Conservation (phyloP, 495 filamentous ascomycete species). For the Aspergillus campestris region DNA sequence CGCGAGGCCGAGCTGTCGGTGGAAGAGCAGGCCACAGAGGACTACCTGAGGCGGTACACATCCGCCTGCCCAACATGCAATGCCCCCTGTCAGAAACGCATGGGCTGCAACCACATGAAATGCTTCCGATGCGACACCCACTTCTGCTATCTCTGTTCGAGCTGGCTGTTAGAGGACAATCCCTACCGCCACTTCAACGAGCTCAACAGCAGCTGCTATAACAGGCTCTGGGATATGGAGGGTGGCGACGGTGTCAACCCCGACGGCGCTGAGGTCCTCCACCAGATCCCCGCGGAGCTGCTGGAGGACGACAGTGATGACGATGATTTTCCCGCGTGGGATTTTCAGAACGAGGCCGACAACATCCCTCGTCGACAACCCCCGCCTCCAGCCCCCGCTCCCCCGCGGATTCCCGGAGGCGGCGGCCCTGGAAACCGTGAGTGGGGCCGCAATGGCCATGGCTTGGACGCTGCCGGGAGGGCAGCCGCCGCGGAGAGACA, state of each 20-base stretch:
- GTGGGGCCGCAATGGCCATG: constrained; percentile 18
- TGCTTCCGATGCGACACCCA: constrained; percentile 85
- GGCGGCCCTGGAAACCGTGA: constrained; percentile 15
- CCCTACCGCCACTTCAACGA: constrained; percentile 88
- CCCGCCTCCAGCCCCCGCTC: constrained; percentile 36
- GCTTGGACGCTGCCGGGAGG: constrained; percentile 29
- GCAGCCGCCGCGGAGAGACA: constrained; percentile 36
- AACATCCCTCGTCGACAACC: constrained; percentile 19
- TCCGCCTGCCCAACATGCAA: constrained; percentile 85
- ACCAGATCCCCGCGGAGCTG: constrained; percentile 30
- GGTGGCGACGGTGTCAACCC: constrained; percentile 60
- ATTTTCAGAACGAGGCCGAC: constrained; percentile 25
- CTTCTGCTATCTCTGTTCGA: constrained; percentile 91
- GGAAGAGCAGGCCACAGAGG: constrained; percentile 76
- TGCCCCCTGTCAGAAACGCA: constrained; percentile 78
- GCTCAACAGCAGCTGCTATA: constrained; percentile 56
- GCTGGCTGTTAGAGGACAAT: constrained; percentile 71
- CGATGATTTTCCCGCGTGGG: constrained; percentile 19
- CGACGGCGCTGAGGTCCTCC: constrained; percentile 35
- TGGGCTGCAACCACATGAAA: constrained; percentile 97
- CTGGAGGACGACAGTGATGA: constrained; percentile 28
- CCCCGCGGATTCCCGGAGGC: constrained; percentile 22
- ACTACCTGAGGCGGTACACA: constrained; percentile 73
- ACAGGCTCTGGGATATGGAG: constrained; percentile 85
- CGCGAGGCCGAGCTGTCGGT: constrained; percentile 57